phyloP scores from a whole-genome alignment of 1,284 basidiomycete genomes.

The Volvariella volvacea region DNA sequence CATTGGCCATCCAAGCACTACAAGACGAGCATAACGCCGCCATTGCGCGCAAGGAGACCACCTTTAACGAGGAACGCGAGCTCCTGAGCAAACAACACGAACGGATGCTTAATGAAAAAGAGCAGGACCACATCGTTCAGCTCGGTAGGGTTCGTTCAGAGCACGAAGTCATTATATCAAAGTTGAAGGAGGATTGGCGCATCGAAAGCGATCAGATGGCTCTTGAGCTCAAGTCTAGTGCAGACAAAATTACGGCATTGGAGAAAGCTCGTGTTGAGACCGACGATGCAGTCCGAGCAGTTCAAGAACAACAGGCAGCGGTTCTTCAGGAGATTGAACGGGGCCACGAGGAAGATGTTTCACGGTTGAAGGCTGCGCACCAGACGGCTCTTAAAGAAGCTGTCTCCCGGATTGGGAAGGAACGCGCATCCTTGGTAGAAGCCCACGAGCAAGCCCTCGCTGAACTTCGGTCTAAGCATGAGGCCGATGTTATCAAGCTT shows the following conservation, averaged over 20 bases:
- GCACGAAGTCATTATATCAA: slow-evolving; percentile 36
- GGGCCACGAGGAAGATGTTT: slow-evolving; percentile 47
- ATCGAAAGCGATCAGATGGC: slow-evolving; percentile 46
- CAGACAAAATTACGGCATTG: slow-evolving; percentile 35
- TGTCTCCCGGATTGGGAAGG: slow-evolving; percentile 14
- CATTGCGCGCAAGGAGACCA: slow-evolving; percentile 54
- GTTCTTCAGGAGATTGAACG: slow-evolving; percentile 48
- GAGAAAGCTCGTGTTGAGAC: slow-evolving; percentile 37
- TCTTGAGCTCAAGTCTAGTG: slow-evolving; percentile 34
- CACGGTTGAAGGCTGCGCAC: slow-evolving; percentile 35
- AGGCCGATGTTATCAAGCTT: slow-evolving; percentile 10
- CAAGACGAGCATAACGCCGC: slow-evolving; percentile 66
- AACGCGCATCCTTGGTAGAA: slow-evolving; percentile 17
- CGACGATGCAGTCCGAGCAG: slow-evolving; percentile 40
- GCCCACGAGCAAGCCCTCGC: slow-evolving; percentile 9
- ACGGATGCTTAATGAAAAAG: slow-evolving; percentile 43
- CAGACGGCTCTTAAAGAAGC: slow-evolving; percentile 20
- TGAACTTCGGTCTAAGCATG: slow-evolving; percentile 38
- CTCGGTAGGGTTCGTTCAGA: slow-evolving; percentile 39
- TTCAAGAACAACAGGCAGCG: slow-evolving; percentile 50
- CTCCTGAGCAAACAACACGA: slow-evolving; percentile 56
- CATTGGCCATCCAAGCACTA: slow-evolving; percentile 49
- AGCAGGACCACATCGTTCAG: slow-evolving; percentile 50
- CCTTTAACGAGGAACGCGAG: slow-evolving; percentile 56
- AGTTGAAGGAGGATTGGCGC: slow-evolving; percentile 44